phyloP scores from a whole-genome alignment of 306 rosid species.

The Cicer cuneatum region DNA sequence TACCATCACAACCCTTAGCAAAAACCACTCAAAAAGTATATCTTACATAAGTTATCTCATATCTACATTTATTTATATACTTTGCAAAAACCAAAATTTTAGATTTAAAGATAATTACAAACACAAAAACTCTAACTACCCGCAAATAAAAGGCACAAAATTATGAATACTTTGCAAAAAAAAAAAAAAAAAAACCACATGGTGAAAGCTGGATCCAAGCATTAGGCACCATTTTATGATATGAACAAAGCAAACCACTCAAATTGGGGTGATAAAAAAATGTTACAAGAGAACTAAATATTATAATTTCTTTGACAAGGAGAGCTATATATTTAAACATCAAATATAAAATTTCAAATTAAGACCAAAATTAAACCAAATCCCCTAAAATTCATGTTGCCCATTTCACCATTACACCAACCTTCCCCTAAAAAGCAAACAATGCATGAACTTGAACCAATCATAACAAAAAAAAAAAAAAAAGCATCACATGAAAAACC shows the following conservation, averaged over 20 bases:
- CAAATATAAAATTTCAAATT: not conserved
- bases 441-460: constrained; percentile 36
- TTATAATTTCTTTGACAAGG: not conserved
- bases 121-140: not conserved
- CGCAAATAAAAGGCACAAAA: not conserved
- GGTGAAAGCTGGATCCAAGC: constrained; percentile 35
- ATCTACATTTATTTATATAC: not conserved
- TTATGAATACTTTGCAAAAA: not conserved
- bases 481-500: constrained; percentile 42
- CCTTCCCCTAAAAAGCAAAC: constrained; percentile 41
- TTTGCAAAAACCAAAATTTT: not conserved
- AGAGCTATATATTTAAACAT: constrained; percentile 6
- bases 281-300: not conserved
- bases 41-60: constrained; percentile 12
- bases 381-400: not conserved
- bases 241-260: constrained; percentile 21
- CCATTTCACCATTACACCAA: constrained; percentile 43
- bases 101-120: not conserved
- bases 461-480: not conserved
- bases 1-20: not conserved
- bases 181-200: not conserved
- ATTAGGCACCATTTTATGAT: not conserved
- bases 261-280: constrained; percentile 35
- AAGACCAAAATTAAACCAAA: constrained; percentile 36
- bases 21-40: not conserved